Evolutionary conservation across 1,284 basidiomycete species (phyloP).

Genomic region (Boletus hoseneyae): DNA sequence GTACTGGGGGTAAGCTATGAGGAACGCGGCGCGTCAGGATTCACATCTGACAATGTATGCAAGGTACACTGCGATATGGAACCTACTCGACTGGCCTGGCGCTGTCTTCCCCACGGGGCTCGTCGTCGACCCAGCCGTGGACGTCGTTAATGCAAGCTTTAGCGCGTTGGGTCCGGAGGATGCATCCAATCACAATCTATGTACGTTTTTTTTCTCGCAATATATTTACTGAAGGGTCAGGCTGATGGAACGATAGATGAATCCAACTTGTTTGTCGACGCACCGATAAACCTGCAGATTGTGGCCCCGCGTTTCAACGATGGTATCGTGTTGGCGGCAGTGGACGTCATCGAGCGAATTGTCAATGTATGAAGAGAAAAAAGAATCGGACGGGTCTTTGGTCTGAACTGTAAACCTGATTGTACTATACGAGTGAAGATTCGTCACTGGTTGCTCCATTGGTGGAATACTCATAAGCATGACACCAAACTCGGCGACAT

Average conservation of each 20-base stretch:
- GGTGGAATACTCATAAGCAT: too few species aligned
- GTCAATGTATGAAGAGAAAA: conserved; percentile 4
- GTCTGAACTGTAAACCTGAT: background rate
- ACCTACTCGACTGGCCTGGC: conserved; percentile 29
- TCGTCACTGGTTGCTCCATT: background rate
- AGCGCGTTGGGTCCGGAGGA: conserved; percentile 21
- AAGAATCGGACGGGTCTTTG: too few species aligned
- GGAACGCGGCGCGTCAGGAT: background rate
- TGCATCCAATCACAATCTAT: conserved; percentile 18
- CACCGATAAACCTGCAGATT: conserved; percentile 23
- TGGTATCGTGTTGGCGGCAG: conserved; percentile 22
- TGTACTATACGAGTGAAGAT: background rate
- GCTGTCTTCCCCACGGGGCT: conserved; percentile 32
- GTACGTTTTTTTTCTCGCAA: conserved; percentile 6
- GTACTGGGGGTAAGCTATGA: conserved; percentile 33
- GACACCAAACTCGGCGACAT: too few species aligned
- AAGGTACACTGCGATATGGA: conserved; percentile 28
- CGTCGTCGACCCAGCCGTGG: conserved; percentile 21
- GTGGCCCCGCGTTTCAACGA: conserved; percentile 22
- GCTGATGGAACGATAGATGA: conserved; percentile 19
- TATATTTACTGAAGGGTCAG: background rate
- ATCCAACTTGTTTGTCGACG: conserved; percentile 8
- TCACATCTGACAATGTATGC: background rate
- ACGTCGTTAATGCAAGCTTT: conserved; percentile 9
- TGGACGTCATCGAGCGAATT: conserved; percentile 15